A percentile compares a stretch with the other conserved stretches of the same genome.
Conservation (phyloP, 2,329 filamentous ascomycete genomes). For the Sporothrix pallida region DNA sequence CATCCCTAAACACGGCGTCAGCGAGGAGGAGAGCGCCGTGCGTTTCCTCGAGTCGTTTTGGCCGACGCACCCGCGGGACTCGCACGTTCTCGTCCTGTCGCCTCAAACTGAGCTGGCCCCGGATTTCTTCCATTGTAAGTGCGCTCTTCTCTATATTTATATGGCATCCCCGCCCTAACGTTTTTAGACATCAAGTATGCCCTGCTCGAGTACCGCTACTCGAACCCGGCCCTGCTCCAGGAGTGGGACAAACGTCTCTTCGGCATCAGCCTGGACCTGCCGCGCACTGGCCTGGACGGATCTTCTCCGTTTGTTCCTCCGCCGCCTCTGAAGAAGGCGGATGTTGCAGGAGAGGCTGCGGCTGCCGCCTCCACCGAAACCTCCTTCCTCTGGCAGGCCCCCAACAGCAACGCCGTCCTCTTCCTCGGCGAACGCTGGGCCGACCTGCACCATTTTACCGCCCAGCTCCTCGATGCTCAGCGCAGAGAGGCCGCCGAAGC, state of each 20-base stretch:
- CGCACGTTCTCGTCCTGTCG: conserved; percentile 84
- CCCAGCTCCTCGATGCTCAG: conserved; percentile 60
- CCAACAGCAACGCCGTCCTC: conserved; percentile 79
- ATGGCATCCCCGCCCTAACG: not conserved
- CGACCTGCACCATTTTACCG: conserved; percentile 81
- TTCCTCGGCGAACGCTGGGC: conserved; percentile 87
- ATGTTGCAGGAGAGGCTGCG: not conserved
- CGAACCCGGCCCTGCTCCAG: conserved; percentile 52
- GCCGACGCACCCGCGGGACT: conserved; percentile 66
- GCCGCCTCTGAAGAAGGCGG: conserved; percentile 34
- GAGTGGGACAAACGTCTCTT: conserved; percentile 64
- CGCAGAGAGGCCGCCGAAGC: conserved; percentile 46
- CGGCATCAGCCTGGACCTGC: conserved; percentile 80
- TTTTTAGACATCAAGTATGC: conserved; percentile 66
- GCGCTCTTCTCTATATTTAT: not conserved
- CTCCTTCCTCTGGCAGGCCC: conserved; percentile 84
- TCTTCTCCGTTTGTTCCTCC: conserved; percentile 60
- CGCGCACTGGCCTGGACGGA: conserved; percentile 65
- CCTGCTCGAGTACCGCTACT: conserved; percentile 79
- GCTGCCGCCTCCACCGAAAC: conserved; percentile 39
- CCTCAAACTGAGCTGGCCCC: conserved; percentile 79
- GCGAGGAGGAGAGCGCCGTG: conserved; percentile 72
- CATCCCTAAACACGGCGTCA: conserved; percentile 64
- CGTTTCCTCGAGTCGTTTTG: conserved; percentile 88
- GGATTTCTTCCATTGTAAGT: conserved; percentile 77